A percentile compares a stretch with the other conserved stretches of the same genome.
Conservation (phyloP, 2,329 filamentous ascomycete genomes). For the Phialophora chinensis region DNA sequence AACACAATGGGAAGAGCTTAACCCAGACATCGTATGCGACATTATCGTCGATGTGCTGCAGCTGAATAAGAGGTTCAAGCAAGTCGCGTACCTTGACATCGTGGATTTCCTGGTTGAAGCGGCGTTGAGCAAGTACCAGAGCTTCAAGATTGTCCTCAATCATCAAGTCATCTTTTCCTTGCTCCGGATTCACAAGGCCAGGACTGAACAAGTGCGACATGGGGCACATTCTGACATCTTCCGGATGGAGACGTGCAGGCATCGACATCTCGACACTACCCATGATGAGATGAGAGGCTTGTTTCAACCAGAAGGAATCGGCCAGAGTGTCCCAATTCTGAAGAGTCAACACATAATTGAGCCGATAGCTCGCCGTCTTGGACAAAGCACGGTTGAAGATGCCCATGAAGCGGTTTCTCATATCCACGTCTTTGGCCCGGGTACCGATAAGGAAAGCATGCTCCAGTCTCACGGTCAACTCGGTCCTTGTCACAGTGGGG, state of each 20-base stretch:
- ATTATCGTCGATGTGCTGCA: slow-evolving; percentile 85
- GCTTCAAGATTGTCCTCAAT: slow-evolving; percentile 81
- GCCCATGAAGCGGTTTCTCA: slow-evolving; percentile 94
- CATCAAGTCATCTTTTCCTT: slow-evolving; percentile 68
- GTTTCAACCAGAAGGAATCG: slow-evolving; percentile 95
- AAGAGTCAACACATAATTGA: slow-evolving; percentile 85
- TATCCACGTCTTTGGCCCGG: slow-evolving; percentile 88
- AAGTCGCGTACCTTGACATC: slow-evolving; percentile 88
- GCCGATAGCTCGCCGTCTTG: slow-evolving; percentile 84
- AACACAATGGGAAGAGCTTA: slow-evolving; percentile 87
- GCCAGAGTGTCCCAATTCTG: slow-evolving; percentile 97
- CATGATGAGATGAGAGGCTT: slow-evolving; percentile 90
- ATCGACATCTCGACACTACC: slow-evolving; percentile 86
- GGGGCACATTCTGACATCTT: slow-evolving; percentile 82
- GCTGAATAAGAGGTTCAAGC: slow-evolving; percentile 84
- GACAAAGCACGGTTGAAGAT: slow-evolving; percentile 96
- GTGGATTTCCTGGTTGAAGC: slow-evolving; percentile 82
- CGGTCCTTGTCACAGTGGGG: slow-evolving; percentile 90
- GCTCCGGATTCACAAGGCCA: slow-evolving; percentile 69
- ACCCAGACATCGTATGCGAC: slow-evolving; percentile 91
- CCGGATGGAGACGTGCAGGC: slow-evolving; percentile 76
- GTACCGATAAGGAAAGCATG: slow-evolving; percentile 97
- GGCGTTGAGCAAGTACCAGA: slow-evolving; percentile 76
- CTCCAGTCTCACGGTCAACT: slow-evolving; percentile 95
- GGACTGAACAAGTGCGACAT: slow-evolving; percentile 74